Evolutionary conservation across 192 early-diverging fungal genomes (phyloP).

Genomic region (Backusella morwellensis): DNA sequence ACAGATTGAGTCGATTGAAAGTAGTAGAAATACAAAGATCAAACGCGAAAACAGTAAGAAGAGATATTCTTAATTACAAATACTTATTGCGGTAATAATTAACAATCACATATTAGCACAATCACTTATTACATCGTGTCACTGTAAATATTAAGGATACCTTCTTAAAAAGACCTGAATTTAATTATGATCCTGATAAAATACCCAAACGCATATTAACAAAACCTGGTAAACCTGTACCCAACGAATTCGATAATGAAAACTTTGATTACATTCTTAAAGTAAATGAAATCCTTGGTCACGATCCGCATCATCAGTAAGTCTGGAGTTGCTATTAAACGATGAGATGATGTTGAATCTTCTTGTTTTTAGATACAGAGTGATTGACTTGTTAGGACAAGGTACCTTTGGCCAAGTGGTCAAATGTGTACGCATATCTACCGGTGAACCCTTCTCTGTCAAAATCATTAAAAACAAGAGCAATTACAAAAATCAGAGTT

Average conservation of each 20-base stretch:
- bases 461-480: constrained; percentile 99
- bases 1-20: background rate
- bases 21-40: background rate
- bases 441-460: constrained; percentile 85
- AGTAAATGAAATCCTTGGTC: constrained; percentile 96
- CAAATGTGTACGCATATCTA: constrained; percentile 89
- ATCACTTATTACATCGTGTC: background rate
- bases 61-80: background rate
- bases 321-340: background rate
- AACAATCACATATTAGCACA: background rate
- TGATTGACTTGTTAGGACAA: constrained; percentile 90
- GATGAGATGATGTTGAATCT: background rate
- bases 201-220: constrained; percentile 92
- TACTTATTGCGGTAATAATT: background rate
- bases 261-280: constrained; percentile 96
- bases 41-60: background rate
- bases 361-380: constrained; percentile 64
- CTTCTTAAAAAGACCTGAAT: constrained; percentile 37
- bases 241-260: constrained; percentile 94
- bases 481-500: constrained; percentile 94
- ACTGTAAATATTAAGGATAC: constrained; percentile 14
- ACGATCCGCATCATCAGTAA: constrained; percentile 82
- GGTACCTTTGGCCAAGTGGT: constrained; percentile 99
- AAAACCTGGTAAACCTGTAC: constrained; percentile 85
- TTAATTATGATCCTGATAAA: constrained; percentile 70